Evolutionary conservation across 2,329 filamentous ascomycete species (phyloP).

Genomic region (Penicillium digitatum): DNA sequence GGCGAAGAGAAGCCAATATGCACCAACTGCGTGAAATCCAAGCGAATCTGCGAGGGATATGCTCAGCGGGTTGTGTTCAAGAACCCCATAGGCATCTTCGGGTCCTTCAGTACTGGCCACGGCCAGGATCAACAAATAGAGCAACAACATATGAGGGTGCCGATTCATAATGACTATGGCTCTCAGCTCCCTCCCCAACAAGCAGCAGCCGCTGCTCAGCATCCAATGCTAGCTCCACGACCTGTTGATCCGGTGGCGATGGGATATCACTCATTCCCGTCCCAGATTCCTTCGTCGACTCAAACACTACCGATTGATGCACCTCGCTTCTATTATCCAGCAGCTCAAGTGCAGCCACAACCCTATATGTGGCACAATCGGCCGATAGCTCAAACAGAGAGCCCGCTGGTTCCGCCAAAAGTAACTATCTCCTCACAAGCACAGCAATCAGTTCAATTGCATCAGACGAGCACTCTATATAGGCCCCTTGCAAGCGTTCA

Average conservation of each 20-base stretch:
- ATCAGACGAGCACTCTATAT: neutral
- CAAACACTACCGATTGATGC: slow-evolving; percentile 4
- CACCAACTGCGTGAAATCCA: slow-evolving; percentile 47
- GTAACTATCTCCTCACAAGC: neutral
- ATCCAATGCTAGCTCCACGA: slow-evolving; percentile 35
- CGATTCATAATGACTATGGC: slow-evolving; percentile 21
- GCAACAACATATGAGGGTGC: slow-evolving; percentile 16
- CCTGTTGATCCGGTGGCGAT: slow-evolving; percentile 17
- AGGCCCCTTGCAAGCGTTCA: neutral
- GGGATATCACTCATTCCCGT: slow-evolving; percentile 11
- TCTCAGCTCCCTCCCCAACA: slow-evolving; percentile 24
- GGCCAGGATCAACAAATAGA: slow-evolving; percentile 22
- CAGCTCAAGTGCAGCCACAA: slow-evolving; percentile 8
- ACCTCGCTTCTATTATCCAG: slow-evolving; percentile 19
- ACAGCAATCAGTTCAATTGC: neutral
- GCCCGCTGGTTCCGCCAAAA: neutral
- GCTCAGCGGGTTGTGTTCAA: slow-evolving; percentile 43
- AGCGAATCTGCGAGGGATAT: slow-evolving; percentile 45
- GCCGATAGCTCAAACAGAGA: neutral
- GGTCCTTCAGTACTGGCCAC: slow-evolving; percentile 20
- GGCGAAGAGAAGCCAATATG: slow-evolving; percentile 66
- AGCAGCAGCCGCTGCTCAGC: slow-evolving; percentile 29
- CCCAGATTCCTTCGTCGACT: neutral
- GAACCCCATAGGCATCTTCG: slow-evolving; percentile 37
- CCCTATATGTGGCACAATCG: slow-evolving; percentile 11